These are phyloP conservation scores for Dittrichia graveolens DNA, from an alignment of 129 eudicot genomes.

Conservation along the genomic window DNA sequence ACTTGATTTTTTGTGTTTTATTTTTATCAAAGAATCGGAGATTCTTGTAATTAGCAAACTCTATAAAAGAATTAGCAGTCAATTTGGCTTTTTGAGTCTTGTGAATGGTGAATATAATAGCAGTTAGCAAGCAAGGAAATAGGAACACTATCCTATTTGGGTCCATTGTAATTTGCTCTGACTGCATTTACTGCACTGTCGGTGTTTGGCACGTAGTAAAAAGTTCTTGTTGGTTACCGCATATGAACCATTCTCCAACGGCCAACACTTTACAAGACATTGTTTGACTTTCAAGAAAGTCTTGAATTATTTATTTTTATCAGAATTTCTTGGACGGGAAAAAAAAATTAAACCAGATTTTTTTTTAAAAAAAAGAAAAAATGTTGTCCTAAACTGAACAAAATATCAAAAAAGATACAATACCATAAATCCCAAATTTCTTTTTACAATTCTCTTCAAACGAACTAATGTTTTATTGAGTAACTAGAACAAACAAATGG, in stretches of 20 bases:
- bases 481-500: constrained; percentile 24
- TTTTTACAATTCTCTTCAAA: constrained; percentile 36
- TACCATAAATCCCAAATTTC: constrained; percentile 22
- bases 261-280: background rate
- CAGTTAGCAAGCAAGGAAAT: background rate
- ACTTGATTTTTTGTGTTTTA: constrained; percentile 32
- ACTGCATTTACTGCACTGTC: background rate
- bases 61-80: constrained; percentile 33
- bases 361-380: background rate
- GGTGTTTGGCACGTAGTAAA: background rate
- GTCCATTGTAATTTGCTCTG: background rate
- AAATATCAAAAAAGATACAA: constrained; percentile 24
- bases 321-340: background rate
- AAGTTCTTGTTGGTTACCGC: background rate
- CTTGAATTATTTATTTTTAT: background rate
- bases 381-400: background rate
- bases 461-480: constrained; percentile 31
- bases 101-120: constrained; percentile 18
- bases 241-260: background rate
- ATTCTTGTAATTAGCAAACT: constrained; percentile 46
- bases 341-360: too few species aligned
- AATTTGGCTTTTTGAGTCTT: constrained; percentile 22
- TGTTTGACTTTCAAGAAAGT: background rate
- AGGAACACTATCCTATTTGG: constrained; percentile 16
- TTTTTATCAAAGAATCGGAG: constrained; percentile 31